These are phyloP conservation scores for Alternaria novae-zelandiae DNA, from an alignment of 2,329 filamentous ascomycete genomes.

Conservation along the genomic window DNA sequence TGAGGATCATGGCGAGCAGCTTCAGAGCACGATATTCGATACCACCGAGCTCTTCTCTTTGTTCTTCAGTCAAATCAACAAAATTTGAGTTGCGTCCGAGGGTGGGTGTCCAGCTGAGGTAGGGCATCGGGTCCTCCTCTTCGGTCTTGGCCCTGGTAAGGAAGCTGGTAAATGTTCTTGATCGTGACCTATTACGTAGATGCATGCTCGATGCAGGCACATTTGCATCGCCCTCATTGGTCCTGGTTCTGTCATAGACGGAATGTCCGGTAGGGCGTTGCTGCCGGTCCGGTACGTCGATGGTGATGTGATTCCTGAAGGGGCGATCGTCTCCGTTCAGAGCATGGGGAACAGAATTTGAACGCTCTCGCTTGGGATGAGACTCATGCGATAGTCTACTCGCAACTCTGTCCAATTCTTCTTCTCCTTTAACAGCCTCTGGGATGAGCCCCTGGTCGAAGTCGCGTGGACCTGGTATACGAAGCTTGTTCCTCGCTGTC, in stretches of 20 bases:
- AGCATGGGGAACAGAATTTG: constrained; percentile 37
- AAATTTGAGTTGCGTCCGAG: constrained; percentile 93
- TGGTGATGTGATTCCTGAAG: constrained; percentile 65
- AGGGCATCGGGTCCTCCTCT: constrained; percentile 70
- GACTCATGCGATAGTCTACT: constrained; percentile 34
- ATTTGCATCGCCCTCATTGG: constrained; percentile 13
- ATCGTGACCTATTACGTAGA: constrained; percentile 40
- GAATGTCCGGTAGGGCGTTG: constrained; percentile 41
- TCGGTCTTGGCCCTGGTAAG: constrained; percentile 61
- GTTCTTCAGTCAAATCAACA: constrained; percentile 83
- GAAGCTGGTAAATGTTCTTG: constrained; percentile 66
- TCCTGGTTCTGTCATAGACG: constrained; percentile 29
- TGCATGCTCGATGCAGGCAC: constrained; percentile 25
- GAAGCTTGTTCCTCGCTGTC: constrained; percentile 74
- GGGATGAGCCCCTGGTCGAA: constrained; percentile 83
- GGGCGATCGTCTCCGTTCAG: constrained; percentile 49
- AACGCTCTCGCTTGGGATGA: constrained; percentile 24
- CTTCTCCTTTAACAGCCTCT: constrained; percentile 58
- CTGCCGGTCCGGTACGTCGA: constrained; percentile 64
- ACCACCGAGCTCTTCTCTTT: constrained; percentile 92
- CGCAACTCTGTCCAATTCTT: constrained; percentile 30
- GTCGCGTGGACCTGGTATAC: constrained; percentile 91
- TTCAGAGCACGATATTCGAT: constrained; percentile 96
- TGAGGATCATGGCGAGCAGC: constrained; percentile 78
- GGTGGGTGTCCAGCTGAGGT: constrained; percentile 92